These are phyloP conservation scores for Mucor indicus DNA, from an alignment of 371 early-diverging fungal species.

Conservation along the genomic window DNA sequence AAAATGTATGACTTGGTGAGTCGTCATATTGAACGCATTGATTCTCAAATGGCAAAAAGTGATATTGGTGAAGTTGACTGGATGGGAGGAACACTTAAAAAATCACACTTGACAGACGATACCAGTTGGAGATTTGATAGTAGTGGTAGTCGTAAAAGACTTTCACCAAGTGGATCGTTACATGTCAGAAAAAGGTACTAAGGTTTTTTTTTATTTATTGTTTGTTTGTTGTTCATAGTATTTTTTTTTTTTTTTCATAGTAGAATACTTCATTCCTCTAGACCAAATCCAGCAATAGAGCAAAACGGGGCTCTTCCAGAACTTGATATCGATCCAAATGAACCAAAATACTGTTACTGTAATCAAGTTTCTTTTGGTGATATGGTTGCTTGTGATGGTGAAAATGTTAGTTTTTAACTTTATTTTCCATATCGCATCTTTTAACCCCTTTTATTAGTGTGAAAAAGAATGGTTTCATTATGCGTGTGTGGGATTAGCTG, in stretches of 20 bases:
- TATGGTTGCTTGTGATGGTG: constrained; percentile 96
- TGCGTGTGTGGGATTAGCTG: constrained; percentile 83
- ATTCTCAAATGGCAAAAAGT: constrained; percentile 45
- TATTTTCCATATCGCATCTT: neutral
- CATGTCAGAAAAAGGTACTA: constrained; percentile 15
- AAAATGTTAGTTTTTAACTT: constrained; percentile 58
- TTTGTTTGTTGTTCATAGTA: neutral
- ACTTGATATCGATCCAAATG: constrained; percentile 90
- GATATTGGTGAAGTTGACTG: constrained; percentile 35
- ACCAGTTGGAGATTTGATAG: constrained; percentile 6
- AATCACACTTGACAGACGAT: neutral
- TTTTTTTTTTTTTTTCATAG: neutral
- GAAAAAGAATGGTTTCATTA: constrained; percentile 96
- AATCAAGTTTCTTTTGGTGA: constrained; percentile 96
- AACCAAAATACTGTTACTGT: constrained; percentile 94
- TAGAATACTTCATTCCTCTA: constrained; percentile 34
- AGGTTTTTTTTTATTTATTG: too few species aligned
- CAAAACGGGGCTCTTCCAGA: constrained; percentile 43
- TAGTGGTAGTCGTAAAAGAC: constrained; percentile 3
- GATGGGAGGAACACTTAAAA: constrained; percentile 13
- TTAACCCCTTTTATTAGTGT: constrained; percentile 54
- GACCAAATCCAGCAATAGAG: constrained; percentile 31
- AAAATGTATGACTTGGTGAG: constrained; percentile 49
- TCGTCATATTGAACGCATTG: constrained; percentile 49
- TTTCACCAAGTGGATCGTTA: constrained; percentile 6